Evolutionary conservation across 2,329 filamentous ascomycete genomes (phyloP).

Genomic region (Trichoderma gracile): DNA sequence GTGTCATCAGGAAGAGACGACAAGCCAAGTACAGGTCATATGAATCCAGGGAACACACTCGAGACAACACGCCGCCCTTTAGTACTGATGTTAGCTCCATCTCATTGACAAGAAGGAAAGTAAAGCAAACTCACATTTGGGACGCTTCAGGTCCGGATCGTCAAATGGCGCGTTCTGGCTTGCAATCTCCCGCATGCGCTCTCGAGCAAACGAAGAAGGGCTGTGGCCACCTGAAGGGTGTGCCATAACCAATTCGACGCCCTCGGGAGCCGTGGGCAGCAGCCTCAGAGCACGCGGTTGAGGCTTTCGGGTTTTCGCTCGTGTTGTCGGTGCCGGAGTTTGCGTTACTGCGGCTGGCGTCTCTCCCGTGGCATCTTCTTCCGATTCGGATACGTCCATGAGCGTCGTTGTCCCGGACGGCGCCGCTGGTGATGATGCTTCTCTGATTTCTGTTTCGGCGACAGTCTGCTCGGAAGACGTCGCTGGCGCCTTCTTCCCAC

Average conservation of each 20-base stretch:
- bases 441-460: slow-evolving; percentile 18
- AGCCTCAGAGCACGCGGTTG: slow-evolving; percentile 37
- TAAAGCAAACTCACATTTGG: slow-evolving; percentile 41
- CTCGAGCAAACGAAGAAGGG: slow-evolving; percentile 47
- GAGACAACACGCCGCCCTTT: slow-evolving; percentile 25
- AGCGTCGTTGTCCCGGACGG: slow-evolving; percentile 7
- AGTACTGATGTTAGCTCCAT: not conserved
- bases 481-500: slow-evolving; percentile 7
- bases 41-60: slow-evolving; percentile 25
- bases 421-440: not conserved
- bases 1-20: not conserved
- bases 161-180: slow-evolving; percentile 47
- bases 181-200: slow-evolving; percentile 48
- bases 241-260: slow-evolving; percentile 35
- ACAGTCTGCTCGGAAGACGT: slow-evolving; percentile 19
- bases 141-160: slow-evolving; percentile 44
- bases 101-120: not conserved
- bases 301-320: slow-evolving; percentile 33
- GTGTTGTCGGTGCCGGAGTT: slow-evolving; percentile 29
- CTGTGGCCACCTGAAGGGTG: slow-evolving; percentile 41
- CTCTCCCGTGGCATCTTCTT: slow-evolving; percentile 23
- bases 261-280: slow-evolving; percentile 44
- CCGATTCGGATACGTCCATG: not conserved
- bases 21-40: slow-evolving; percentile 2
- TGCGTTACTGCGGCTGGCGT: slow-evolving; percentile 22